A percentile compares a stretch with the other conserved stretches of the same genome.
phyloP scores from a whole-genome alignment of 306 rosid species.

The Phaseolus lunatus region DNA sequence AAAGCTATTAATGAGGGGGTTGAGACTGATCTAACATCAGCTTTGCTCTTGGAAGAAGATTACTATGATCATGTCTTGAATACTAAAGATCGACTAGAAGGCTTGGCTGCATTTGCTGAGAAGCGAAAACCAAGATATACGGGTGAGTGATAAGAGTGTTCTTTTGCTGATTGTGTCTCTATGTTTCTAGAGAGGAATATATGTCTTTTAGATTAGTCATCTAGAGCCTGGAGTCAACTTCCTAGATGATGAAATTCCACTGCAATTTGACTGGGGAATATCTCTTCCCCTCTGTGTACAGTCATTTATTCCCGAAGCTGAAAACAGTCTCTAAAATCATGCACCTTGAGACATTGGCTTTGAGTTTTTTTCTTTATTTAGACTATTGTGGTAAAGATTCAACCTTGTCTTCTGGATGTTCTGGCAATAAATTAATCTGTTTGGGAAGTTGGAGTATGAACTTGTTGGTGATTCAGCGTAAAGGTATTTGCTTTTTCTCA shows the following conservation, averaged over 20 bases:
- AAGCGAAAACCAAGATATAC: constrained; percentile 81
- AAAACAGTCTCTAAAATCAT: neutral
- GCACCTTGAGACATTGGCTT: constrained; percentile 15
- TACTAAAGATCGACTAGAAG: constrained; percentile 86
- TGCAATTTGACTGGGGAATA: constrained; percentile 9
- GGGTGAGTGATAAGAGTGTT: constrained; percentile 59
- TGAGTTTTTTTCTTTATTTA: constrained; percentile 18
- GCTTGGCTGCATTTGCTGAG: constrained; percentile 88
- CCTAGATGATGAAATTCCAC: neutral
- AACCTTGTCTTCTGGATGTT: neutral
- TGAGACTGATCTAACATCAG: constrained; percentile 63
- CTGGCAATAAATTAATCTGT: constrained; percentile 6
- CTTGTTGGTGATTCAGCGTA: constrained; percentile 8
- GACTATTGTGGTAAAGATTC: constrained; percentile 8
- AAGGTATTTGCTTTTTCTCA: neutral
- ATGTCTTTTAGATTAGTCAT: constrained; percentile 36
- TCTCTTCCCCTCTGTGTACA: neutral
- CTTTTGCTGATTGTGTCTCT: constrained; percentile 16
- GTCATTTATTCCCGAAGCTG: constrained; percentile 16
- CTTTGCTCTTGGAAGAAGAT: constrained; percentile 71
- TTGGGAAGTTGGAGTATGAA: constrained; percentile 14
- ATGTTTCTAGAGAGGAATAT: constrained; percentile 30
- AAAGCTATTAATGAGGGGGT: constrained; percentile 77
- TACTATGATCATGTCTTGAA: constrained; percentile 76
- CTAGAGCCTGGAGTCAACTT: constrained; percentile 1